A percentile compares a stretch with the other conserved stretches of the same genome.
phyloP scores from a whole-genome alignment of 768 basidiomycete species.

The Bullera alba region DNA sequence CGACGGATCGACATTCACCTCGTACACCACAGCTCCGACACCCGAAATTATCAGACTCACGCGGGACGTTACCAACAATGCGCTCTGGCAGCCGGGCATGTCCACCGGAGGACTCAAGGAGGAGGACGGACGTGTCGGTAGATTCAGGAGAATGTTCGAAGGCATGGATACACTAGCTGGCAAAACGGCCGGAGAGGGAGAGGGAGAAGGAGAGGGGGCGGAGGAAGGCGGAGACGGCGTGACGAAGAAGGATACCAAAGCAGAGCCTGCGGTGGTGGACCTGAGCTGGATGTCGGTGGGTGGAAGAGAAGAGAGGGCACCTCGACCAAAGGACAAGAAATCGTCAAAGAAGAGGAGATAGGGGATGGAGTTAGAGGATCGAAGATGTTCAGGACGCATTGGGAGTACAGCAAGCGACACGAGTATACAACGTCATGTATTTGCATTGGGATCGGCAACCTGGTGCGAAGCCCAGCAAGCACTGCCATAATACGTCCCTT shows the following conservation, averaged over 20 bases:
- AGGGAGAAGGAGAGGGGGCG: conserved; percentile 4
- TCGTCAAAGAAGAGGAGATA: conserved; percentile 11
- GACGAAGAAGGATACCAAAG: neutral
- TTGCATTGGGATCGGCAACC: no score
- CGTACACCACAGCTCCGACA: conserved; percentile 82
- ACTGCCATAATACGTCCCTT: neutral
- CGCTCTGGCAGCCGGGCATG: conserved; percentile 67
- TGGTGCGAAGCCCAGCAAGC: neutral
- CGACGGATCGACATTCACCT: conserved; percentile 79
- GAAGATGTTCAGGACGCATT: no score
- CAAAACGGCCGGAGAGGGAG: neutral
- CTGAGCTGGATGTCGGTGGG: conserved; percentile 45
- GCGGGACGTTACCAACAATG: conserved; percentile 81
- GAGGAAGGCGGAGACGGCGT: conserved; percentile 1
- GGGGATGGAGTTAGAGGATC: no score
- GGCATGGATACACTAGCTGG: conserved; percentile 31
- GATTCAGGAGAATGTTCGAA: conserved; percentile 70
- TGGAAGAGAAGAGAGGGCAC: conserved; percentile 37
- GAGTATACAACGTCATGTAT: no score
- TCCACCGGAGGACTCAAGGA: conserved; percentile 53
- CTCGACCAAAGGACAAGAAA: conserved; percentile 17
- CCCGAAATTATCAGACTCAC: conserved; percentile 63
- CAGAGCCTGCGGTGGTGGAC: conserved; percentile 27
- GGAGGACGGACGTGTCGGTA: conserved; percentile 70
- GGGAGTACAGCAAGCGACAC: no score